Evolutionary conservation across 352 stramenopile species (phyloP).

Genomic region (Phytophthora vignae): DNA sequence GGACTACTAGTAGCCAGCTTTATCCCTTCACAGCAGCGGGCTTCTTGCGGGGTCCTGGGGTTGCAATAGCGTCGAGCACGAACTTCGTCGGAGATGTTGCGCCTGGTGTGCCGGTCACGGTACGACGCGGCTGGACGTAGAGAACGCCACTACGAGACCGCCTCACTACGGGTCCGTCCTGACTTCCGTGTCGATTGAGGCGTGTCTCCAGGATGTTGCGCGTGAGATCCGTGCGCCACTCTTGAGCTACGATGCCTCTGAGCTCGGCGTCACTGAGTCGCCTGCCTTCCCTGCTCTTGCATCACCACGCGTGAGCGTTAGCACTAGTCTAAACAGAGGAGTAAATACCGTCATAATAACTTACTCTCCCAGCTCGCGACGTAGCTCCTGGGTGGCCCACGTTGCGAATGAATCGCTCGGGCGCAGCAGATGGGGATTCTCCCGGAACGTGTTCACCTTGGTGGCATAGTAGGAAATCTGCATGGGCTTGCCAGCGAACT

Average conservation of each 20-base stretch:
- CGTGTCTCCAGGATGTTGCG: slow-evolving; percentile 58
- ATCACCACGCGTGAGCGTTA: slow-evolving; percentile 12
- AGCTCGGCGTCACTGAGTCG: slow-evolving; percentile 56
- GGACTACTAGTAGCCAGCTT: no score
- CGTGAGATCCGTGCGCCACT: slow-evolving; percentile 74
- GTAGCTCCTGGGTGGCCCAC: slow-evolving; percentile 52
- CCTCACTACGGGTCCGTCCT: slow-evolving; percentile 58
- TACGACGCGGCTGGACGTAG: slow-evolving; percentile 30
- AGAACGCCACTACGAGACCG: slow-evolving; percentile 63
- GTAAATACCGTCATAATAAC: slow-evolving; percentile 5
- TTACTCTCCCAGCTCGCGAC: slow-evolving; percentile 48
- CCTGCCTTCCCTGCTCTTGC: slow-evolving; percentile 26
- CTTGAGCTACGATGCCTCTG: slow-evolving; percentile 54
- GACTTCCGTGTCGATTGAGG: slow-evolving; percentile 68
- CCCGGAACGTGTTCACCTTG: slow-evolving; percentile 70
- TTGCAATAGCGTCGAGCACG: slow-evolving; percentile 49
- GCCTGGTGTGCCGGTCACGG: background rate
- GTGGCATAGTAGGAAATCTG: slow-evolving; percentile 69
- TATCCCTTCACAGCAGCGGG: background rate
- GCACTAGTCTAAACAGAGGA: slow-evolving; percentile 3
- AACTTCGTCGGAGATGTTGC: slow-evolving; percentile 18
- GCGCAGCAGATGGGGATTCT: slow-evolving; percentile 52
- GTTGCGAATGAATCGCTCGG: slow-evolving; percentile 55
- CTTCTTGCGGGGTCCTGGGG: slow-evolving; percentile 24
- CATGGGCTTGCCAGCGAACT: slow-evolving; percentile 59